Base-by-base conservation (phyloP, 805 yeast species). In the Wickerhamiella nectarea region DNA sequence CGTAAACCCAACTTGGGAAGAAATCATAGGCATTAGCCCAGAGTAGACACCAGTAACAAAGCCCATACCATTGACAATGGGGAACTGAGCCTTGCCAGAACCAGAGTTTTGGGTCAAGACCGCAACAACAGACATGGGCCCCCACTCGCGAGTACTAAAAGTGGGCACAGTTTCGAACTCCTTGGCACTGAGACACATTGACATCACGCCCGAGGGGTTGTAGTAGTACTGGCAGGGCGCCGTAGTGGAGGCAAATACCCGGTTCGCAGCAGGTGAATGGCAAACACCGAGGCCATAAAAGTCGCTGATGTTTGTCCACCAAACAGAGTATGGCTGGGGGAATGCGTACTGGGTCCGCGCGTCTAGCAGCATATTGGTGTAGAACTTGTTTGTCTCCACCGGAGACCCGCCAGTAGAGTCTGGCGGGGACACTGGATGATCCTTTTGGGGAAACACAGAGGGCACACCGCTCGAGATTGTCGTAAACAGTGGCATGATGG, bases 11-110 rank as follows among this genome's bases (percentile, higher is more conserved):
- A 70, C 63, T 41, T 65, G 66, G 3, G 76, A 64, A 50, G 63
- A 62, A 15, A 76, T 50, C 28, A 56, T 48, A 12, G 78, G 71
- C 24, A 67, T 62, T 46, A 75, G 59, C 4, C 76, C 76, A 50
- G 69, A 58, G 48, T 70, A 71, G 15, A 72, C 60, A 15, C 78
- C 83, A 15, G 94, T 79, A 10, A 82, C 73, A 50, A 82, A 78
- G 5, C 95, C 95, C 72, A 71, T 71, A 44, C 96, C 96, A 59
- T 80, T 87, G 9, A 78, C 83, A 42, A 83, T 54, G 4, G 89
- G 87, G 43, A 71, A 54, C 39, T 62, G 61, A n/a, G 70, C 73
- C 29, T 43, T 37, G 8, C 52, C 50, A 41, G 44, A 48, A 26
- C 48, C 46, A 26, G 43, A 39, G 22, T 20, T 28, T 9, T 31